A percentile compares a stretch with the other conserved stretches of the same genome.
phyloP scores from a whole-genome alignment of 2,329 filamentous ascomycete species.

The Corinectria fuckeliana region DNA sequence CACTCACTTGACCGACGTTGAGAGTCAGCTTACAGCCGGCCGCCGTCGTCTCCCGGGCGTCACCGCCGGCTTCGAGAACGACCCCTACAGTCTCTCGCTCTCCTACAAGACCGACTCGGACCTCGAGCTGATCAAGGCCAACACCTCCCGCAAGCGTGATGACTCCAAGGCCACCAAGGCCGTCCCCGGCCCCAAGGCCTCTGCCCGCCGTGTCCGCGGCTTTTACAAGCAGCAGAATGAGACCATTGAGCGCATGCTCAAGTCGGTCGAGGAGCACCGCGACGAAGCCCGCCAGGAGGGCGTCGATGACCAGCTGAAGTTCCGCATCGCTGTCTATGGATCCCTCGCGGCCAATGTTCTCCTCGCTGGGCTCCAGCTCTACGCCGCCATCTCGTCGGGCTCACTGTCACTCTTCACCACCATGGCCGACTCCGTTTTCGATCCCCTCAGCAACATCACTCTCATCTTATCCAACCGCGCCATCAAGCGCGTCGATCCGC shows the following conservation, averaged over 20 bases:
- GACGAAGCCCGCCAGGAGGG: conserved; percentile 81
- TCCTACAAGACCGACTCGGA: conserved; percentile 80
- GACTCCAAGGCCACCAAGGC: conserved; percentile 38
- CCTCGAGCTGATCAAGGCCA: conserved; percentile 78
- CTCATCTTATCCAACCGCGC: conserved; percentile 88
- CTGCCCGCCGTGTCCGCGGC: conserved; percentile 67
- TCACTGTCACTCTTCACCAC: conserved; percentile 98
- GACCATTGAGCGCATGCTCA: conserved; percentile 89
- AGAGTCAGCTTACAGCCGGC: conserved; percentile 52
- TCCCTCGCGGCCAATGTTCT: conserved; percentile 82
- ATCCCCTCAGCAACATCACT: conserved; percentile 87
- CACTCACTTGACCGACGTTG: conserved; percentile 52
- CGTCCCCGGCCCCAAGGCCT: conserved; percentile 37
- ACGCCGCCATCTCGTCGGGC: conserved; percentile 83
- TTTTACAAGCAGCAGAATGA: conserved; percentile 95
- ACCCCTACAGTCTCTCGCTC: conserved; percentile 81
- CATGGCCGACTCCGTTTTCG: conserved; percentile 95
- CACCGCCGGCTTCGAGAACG: conserved; percentile 62
- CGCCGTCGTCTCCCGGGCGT: conserved; percentile 61
- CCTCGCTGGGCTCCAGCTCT: conserved; percentile 83
- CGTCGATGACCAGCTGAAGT: conserved; percentile 80
- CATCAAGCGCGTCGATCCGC: conserved; percentile 83
- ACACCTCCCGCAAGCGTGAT: conserved; percentile 78
- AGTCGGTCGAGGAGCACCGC: conserved; percentile 90
- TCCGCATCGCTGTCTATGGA: conserved; percentile 69